phyloP scores from a whole-genome alignment of 768 basidiomycete genomes.

The Mrakia frigida region DNA sequence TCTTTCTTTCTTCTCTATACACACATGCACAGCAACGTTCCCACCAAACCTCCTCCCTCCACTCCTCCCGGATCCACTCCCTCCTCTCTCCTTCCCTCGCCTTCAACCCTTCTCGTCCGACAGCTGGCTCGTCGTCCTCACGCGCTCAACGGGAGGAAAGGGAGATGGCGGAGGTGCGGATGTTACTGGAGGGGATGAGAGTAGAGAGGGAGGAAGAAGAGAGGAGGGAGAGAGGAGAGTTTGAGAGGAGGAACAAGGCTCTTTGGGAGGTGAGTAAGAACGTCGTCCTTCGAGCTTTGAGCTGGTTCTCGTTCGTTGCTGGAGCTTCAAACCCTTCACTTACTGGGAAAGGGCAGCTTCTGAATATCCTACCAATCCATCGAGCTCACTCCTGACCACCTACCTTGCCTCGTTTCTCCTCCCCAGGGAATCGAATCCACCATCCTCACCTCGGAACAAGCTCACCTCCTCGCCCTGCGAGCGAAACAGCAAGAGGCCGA shows the following conservation, averaged over 20 bases:
- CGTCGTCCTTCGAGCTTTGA: conserved; percentile 43
- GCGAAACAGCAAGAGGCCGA: conserved; percentile 40
- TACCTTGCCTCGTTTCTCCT: conserved; percentile 31
- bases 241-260: conserved; percentile 50
- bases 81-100: conserved; percentile 8
- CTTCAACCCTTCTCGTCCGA: neutral
- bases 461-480: conserved; percentile 39
- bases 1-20: neutral
- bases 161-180: conserved; percentile 22
- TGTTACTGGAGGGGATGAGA: conserved; percentile 48
- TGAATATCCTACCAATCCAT: neutral
- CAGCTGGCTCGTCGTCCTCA: too few relatives aligned
- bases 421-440: conserved; percentile 47
- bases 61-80: conserved; percentile 12
- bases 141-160: neutral
- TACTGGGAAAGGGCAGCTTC: neutral
- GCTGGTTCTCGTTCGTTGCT: neutral
- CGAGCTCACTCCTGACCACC: conserved; percentile 31
- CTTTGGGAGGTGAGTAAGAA: conserved; percentile 53
- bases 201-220: conserved; percentile 52
- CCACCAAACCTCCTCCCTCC: conserved; percentile 3
- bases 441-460: conserved; percentile 25
- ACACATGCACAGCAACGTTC: conserved; percentile 20
- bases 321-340: conserved; percentile 59
- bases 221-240: conserved; percentile 48